phyloP scores from a whole-genome alignment of 1,284 basidiomycete species.

The Hypsizygus ulmarius region DNA sequence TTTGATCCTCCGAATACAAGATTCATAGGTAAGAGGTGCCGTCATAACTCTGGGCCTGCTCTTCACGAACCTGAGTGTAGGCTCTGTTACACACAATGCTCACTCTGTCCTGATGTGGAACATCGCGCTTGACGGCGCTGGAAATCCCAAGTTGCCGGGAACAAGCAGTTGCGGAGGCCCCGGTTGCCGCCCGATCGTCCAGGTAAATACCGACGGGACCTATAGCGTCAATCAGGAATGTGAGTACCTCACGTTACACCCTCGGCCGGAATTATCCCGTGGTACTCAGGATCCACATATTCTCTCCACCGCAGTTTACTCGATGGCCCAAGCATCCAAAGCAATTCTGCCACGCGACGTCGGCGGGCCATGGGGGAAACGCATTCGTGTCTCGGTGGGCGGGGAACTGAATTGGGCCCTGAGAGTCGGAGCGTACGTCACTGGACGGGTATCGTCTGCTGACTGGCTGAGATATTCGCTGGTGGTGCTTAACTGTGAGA shows the following conservation, averaged over 20 bases:
- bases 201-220: slow-evolving; percentile 59
- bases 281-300: neutral
- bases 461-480: slow-evolving; percentile 68
- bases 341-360: slow-evolving; percentile 66
- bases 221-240: slow-evolving; percentile 73
- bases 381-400: slow-evolving; percentile 60
- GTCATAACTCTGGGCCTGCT: no score
- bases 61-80: neutral
- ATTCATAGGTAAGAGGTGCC: slow-evolving; percentile 10
- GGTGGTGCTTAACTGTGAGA: slow-evolving; percentile 64
- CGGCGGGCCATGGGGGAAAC: slow-evolving; percentile 65
- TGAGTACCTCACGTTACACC: slow-evolving; percentile 28
- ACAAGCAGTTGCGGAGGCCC: slow-evolving; percentile 56
- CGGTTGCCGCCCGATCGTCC: slow-evolving; percentile 64
- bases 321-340: slow-evolving; percentile 73
- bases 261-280: no score
- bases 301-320: slow-evolving; percentile 47
- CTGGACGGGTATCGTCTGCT: slow-evolving; percentile 46
- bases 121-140: slow-evolving; percentile 59
- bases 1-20: neutral
- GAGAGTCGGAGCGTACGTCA: slow-evolving; percentile 62
- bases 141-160: slow-evolving; percentile 62
- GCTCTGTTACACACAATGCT: slow-evolving; percentile 9
- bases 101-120: slow-evolving; percentile 69
- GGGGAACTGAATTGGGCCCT: slow-evolving; percentile 60